Conservation (phyloP, 257 asterid genomes). For the Ilex aquifolium region DNA sequence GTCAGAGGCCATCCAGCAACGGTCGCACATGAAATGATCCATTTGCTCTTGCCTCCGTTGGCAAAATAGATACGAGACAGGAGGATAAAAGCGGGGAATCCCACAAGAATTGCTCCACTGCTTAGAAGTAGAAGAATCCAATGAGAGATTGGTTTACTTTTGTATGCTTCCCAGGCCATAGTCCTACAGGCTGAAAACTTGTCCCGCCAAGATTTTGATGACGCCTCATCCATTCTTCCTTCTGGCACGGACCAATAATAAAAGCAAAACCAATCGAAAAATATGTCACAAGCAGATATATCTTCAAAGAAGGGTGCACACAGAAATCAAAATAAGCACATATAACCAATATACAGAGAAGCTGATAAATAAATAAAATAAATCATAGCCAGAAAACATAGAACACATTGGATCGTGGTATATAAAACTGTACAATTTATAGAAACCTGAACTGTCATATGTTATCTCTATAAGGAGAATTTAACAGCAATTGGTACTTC, state of each 20-base stretch:
- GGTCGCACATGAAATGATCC: neutral
- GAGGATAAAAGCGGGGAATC: neutral
- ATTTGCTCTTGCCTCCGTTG: conserved; percentile 4
- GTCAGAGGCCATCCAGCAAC: conserved; percentile 1
- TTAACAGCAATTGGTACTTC: no score
- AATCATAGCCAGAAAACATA: no score
- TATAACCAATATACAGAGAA: no score
- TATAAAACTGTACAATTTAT: no score
- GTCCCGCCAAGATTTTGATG: neutral
- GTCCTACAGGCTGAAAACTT: neutral
- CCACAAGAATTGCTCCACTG: neutral
- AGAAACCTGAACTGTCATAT: no score
- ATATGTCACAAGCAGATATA: no score
- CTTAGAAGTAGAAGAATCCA: conserved; percentile 2
- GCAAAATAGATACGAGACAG: conserved; percentile 1
- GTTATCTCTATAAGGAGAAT: no score
- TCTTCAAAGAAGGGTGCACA: no score
- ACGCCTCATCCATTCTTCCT: neutral
- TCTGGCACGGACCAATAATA: neutral
- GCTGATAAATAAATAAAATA: no score
- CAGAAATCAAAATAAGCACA: no score
- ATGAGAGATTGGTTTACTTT: neutral
- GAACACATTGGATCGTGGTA: no score
- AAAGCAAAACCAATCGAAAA: no score
- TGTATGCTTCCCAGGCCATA: neutral